A percentile compares a stretch with the other conserved stretches of the same genome.
Conservation (phyloP, 2,329 filamentous ascomycete species). For the Penicillium sclerotiorum region DNA sequence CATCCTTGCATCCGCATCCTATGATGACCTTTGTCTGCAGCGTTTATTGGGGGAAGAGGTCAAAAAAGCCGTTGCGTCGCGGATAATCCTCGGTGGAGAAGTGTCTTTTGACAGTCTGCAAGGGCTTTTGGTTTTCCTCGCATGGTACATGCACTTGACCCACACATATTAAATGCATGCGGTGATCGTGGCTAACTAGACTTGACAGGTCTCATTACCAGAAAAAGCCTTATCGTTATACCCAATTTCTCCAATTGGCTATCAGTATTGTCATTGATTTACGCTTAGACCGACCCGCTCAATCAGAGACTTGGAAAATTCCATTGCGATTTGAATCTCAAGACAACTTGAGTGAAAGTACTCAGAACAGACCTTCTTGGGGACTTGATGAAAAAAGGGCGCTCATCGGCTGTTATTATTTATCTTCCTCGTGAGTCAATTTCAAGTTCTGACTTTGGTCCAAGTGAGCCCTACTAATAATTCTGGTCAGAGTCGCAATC, state of each 20-base stretch:
- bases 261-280: slow-evolving; percentile 41
- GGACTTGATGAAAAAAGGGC: slow-evolving; percentile 48
- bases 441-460: neutral
- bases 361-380: slow-evolving; percentile 20
- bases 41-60: slow-evolving; percentile 35
- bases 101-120: slow-evolving; percentile 36
- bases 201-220: slow-evolving; percentile 36
- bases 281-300: slow-evolving; percentile 28
- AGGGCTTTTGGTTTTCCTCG: neutral
- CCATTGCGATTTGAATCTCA: slow-evolving; percentile 15
- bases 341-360: slow-evolving; percentile 9
- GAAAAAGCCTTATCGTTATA: slow-evolving; percentile 33
- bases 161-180: slow-evolving; percentile 31
- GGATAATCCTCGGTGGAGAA: slow-evolving; percentile 34
- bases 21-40: slow-evolving; percentile 37
- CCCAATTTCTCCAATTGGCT: slow-evolving; percentile 40
- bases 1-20: slow-evolving; percentile 36
- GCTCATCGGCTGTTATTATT: slow-evolving; percentile 48
- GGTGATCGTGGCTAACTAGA: slow-evolving; percentile 31
- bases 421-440: slow-evolving; percentile 44
- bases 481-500: slow-evolving; percentile 33
- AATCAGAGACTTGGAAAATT: slow-evolving; percentile 33
- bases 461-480: neutral
- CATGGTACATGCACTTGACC: neutral
- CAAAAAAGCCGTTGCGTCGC: slow-evolving; percentile 32